A percentile compares a stretch with the other conserved stretches of the same genome.
Evolutionary conservation across 768 basidiomycete genomes (phyloP).

Genomic region (Polyporus arcularius): DNA sequence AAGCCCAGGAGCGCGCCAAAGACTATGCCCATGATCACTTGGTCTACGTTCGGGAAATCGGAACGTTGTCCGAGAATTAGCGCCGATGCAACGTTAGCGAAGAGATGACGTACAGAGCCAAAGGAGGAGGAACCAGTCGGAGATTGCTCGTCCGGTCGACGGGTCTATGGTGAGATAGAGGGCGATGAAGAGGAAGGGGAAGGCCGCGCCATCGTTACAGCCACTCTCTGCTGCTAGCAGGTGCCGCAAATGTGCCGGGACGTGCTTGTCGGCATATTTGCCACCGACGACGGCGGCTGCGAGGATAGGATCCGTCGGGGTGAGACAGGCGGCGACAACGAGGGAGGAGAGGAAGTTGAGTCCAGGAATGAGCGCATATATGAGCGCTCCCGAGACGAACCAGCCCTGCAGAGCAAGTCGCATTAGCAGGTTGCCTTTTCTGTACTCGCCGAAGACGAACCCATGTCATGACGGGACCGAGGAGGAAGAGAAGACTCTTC

Average conservation of each 20-base stretch:
- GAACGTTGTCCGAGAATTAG: background rate
- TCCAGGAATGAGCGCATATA: conserved; percentile 88
- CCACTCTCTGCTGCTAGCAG: conserved; percentile 77
- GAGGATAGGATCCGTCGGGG: conserved; percentile 93
- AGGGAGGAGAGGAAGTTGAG: conserved; percentile 88
- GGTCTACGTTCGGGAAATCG: conserved; percentile 47
- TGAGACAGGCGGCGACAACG: conserved; percentile 89
- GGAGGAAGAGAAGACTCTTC: conserved; percentile 83
- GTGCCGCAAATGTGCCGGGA: conserved; percentile 77
- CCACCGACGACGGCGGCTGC: conserved; percentile 93
- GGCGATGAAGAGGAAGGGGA: conserved; percentile 90
- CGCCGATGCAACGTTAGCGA: background rate
- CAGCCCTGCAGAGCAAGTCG: conserved; percentile 62
- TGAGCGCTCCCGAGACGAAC: conserved; percentile 90
- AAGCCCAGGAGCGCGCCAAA: conserved; percentile 79
- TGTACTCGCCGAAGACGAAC: conserved; percentile 45
- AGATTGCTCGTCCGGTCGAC: conserved; percentile 62
- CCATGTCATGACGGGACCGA: conserved; percentile 84
- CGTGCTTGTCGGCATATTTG: conserved; percentile 97
- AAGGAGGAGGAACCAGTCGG: conserved; percentile 85
- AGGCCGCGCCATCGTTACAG: conserved; percentile 96
- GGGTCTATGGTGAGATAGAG: conserved; percentile 81
- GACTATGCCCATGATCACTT: conserved; percentile 72
- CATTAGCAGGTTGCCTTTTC: background rate
- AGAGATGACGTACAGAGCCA: conserved; percentile 71